These are phyloP conservation scores for Boechera retrofracta DNA, from an alignment of 345 rosid genomes.

Conservation along the genomic window DNA sequence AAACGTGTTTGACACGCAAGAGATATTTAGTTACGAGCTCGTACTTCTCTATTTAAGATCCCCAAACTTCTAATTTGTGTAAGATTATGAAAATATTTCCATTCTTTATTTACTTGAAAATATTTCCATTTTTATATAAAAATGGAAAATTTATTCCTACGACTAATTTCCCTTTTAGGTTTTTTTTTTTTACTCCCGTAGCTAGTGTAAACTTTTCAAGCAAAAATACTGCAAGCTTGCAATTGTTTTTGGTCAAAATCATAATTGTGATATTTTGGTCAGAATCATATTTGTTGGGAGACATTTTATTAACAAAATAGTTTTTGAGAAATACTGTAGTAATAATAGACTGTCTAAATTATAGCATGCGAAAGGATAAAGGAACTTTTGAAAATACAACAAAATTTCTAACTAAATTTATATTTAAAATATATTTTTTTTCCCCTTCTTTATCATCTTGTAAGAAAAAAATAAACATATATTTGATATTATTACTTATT, in stretches of 20 bases:
- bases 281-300: neutral
- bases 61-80: neutral
- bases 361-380: too few species aligned
- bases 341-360: too few species aligned
- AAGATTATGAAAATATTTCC: too few species aligned
- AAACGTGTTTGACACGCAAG: conserved; percentile 2
- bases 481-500: too few species aligned
- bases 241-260: neutral
- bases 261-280: neutral
- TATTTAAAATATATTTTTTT: neutral
- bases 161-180: neutral
- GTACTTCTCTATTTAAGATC: neutral
- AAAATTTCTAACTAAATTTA: neutral
- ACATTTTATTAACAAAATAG: neutral
- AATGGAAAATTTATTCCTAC: neutral
- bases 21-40: neutral
- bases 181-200: neutral
- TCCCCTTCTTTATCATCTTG: neutral
- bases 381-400: neutral
- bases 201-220: neutral
- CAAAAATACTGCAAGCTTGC: neutral
- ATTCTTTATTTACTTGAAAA: too few species aligned
- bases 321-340: too few species aligned
- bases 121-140: neutral
- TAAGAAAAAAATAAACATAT: neutral